Conservation (phyloP, 2,329 filamentous ascomycete genomes). For the Pyrenophora graminea region DNA sequence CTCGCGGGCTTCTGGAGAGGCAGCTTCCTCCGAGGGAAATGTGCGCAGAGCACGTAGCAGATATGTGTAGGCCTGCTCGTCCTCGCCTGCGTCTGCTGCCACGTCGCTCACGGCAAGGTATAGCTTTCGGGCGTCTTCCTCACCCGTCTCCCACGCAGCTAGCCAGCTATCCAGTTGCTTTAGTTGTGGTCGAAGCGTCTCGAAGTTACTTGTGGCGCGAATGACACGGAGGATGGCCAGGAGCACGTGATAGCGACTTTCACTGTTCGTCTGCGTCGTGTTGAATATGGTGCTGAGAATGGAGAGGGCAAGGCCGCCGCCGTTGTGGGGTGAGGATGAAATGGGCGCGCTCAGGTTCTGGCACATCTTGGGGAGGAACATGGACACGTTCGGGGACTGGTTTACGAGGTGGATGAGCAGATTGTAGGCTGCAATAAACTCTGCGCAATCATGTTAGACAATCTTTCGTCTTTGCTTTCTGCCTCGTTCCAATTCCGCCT, state of each 20-base stretch:
- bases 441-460: conserved; percentile 52
- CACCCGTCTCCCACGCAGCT: conserved; percentile 77
- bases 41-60: conserved; percentile 76
- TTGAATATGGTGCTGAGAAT: conserved; percentile 97
- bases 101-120: conserved; percentile 82
- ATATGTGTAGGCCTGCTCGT: conserved; percentile 75
- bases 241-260: conserved; percentile 87
- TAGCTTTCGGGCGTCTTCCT: conserved; percentile 81
- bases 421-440: conserved; percentile 95
- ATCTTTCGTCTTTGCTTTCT: conserved; percentile 5
- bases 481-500: conserved; percentile 17
- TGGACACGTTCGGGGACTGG: conserved; percentile 81
- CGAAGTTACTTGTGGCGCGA: conserved; percentile 69
- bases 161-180: conserved; percentile 84
- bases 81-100: conserved; percentile 76
- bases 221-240: conserved; percentile 85
- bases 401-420: conserved; percentile 91
- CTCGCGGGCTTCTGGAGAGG: conserved; percentile 59
- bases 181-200: conserved; percentile 80
- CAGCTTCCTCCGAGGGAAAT: conserved; percentile 65
- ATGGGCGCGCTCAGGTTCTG: conserved; percentile 83
- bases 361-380: conserved; percentile 87
- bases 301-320: conserved; percentile 82
- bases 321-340: conserved; percentile 81
- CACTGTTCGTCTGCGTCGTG: conserved; percentile 72